Base-by-base conservation (phyloP, 1,284 basidiomycete genomes). In the Tilletia setariae region DNA sequence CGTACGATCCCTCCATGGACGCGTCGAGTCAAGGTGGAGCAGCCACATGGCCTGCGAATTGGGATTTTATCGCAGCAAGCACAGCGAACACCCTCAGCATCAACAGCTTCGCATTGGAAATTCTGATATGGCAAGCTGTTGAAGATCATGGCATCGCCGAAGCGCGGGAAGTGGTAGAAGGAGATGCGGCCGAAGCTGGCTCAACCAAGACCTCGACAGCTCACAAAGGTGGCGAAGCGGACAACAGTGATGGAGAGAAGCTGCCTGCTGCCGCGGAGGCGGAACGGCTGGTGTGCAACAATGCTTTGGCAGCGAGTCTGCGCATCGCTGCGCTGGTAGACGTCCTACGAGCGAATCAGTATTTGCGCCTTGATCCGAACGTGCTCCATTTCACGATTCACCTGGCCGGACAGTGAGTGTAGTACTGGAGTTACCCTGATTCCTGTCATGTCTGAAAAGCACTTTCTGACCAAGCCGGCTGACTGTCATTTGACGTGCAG, bases 31-130 rank as follows among this genome's bases (percentile, higher is more conserved):
- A 32, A 30, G 2, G 35, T 61, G 25, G 25, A 6, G 56, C 28
- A 6, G 7, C 30, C 11, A 88, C 87, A 67, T 91, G 92, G 83
- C 89, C 90, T 64, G 87, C 88, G 1, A 87, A 90, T 70, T 94
- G 93, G 93, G 91, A 93, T 78, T 96, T 95, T 77, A 88, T 93
- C 43, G 90, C 90, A 56, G 92, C 88, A 1, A 88, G 90, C 32
- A 87, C 87, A 43, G 88, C 89, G 2, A 89, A 91, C 76, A 89
- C 90, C 21, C 91, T 90, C 76, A 93, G 96, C 81, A 90, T 92
- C 61, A 91, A 90, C 47, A 94, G 91, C 80, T 93, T 96, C 83
- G 88, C 91, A 74, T 89, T 94, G 87, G 95, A 93, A 84, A 79
- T 86, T 56, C 75, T 84, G 8, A 75, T 84, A 25, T 78, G 84